Evolutionary conservation across 2,329 filamentous ascomycete genomes (phyloP).

Genomic region (Penicillium sp.): DNA sequence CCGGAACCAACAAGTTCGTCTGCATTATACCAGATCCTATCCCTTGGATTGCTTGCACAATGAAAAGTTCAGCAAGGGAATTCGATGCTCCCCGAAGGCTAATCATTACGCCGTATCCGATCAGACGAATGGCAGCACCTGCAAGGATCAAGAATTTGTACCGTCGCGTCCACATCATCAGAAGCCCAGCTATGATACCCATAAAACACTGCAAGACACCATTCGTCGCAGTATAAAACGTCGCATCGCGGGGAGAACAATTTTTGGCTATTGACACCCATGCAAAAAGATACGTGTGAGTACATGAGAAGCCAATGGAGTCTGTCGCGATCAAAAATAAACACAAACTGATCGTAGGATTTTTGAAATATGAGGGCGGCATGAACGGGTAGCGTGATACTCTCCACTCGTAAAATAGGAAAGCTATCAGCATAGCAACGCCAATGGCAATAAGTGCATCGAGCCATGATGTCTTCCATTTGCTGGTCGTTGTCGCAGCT

Average conservation of each 20-base stretch:
- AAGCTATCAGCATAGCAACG: slow-evolving; percentile 43
- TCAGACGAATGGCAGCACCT: slow-evolving; percentile 47
- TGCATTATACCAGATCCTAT: slow-evolving; percentile 53
- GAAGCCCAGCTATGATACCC: slow-evolving; percentile 45
- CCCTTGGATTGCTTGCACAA: slow-evolving; percentile 55
- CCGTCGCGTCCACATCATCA: slow-evolving; percentile 49
- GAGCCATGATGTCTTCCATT: slow-evolving; percentile 54
- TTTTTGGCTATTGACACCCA: slow-evolving; percentile 52
- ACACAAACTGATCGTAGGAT: slow-evolving; percentile 48
- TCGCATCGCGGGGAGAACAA: slow-evolving; percentile 46
- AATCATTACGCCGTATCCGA: slow-evolving; percentile 58
- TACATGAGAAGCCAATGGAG: slow-evolving; percentile 48
- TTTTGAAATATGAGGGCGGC: slow-evolving; percentile 52
- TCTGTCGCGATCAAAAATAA: slow-evolving; percentile 49
- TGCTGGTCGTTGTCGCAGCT: slow-evolving; percentile 44
- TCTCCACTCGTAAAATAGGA: slow-evolving; percentile 55
- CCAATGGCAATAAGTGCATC: slow-evolving; percentile 52
- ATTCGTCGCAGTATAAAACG: slow-evolving; percentile 47
- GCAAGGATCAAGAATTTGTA: slow-evolving; percentile 55
- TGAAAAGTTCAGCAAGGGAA: slow-evolving; percentile 51
- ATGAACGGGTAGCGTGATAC: slow-evolving; percentile 52
- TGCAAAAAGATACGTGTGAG: slow-evolving; percentile 55
- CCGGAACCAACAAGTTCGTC: slow-evolving; percentile 48
- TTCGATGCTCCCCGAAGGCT: slow-evolving; percentile 51
- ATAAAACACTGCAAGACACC: slow-evolving; percentile 50